Evolutionary conservation across 306 rosid species (phyloP), one percentile per base, ranked within the genome.

Genomic region (Quillaja saponaria): DNA sequence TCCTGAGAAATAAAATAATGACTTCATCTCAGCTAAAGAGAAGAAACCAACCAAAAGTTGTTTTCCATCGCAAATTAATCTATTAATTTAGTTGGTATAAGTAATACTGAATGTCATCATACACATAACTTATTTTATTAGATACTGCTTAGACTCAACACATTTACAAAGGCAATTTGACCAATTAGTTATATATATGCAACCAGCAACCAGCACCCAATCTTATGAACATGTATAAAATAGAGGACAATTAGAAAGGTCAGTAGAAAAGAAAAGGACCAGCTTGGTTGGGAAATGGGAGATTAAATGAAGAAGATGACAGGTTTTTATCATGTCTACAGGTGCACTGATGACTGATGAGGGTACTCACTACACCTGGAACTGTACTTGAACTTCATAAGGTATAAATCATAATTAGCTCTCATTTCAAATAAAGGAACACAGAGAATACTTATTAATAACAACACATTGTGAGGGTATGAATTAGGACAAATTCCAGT

Each of bases 321-420:
- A 96, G 56, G 96, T 92, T 81, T 92, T 92, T 51, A 86, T 73
- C 94, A 87, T 92, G 83, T 92, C 99, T 66, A 89, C 49, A 1
- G 99, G 99, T 39, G 99, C 88, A 35, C 95, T 92, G 63, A 87
- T 49, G 39, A 35, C 95, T 92, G 63, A 87, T 49, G 39, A 92
- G 68, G 63, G 96, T 92, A 68, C 99, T 83, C 67, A 71, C 72
- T 17, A 72, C 33, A 58, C 96, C 99, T 3, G 96, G 96, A 72
- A 72, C 71, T 41, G 82, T 63, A 71, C 99, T 92, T 31, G 99
- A 85, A 66, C 99, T 92, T 77, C 77, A 83, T 42, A 70, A 66
- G 61, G 64, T 34, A 68, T 39, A 75, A 25, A 64, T 17, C 20
- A 52, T 46, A 51, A 65, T 80, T 63, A 81, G 76, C 52, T 61